phyloP scores from a whole-genome alignment of 139 green algal species.

The Yamagishiella unicocca region DNA sequence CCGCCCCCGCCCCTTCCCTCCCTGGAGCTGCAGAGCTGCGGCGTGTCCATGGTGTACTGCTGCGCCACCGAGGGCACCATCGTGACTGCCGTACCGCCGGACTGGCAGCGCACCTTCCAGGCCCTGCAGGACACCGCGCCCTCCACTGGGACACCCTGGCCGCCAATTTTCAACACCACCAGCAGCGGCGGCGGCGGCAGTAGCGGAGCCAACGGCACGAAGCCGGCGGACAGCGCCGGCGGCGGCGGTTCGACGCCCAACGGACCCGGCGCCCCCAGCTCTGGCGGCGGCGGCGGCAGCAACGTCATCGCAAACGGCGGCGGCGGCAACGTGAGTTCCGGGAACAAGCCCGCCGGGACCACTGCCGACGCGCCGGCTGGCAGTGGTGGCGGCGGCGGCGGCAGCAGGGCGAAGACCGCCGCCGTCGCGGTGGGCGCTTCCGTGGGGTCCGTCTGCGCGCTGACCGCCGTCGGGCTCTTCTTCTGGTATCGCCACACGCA shows the following conservation, averaged over 20 bases:
- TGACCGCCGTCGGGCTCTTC: background rate
- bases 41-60: slow-evolving; percentile 44
- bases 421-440: background rate
- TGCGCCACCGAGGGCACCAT: slow-evolving; percentile 48
- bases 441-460: background rate
- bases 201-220: too few species aligned
- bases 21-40: slow-evolving; percentile 30
- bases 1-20: background rate
- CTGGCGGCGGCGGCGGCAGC: background rate
- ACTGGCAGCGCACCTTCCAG: slow-evolving; percentile 55
- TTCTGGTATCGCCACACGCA: background rate
- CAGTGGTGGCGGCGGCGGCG: background rate
- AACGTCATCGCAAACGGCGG: background rate
- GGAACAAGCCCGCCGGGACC: too few species aligned
- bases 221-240: too few species aligned
- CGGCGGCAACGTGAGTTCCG: background rate
- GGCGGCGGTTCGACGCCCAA: too few species aligned
- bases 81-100: slow-evolving; percentile 47
- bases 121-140: background rate
- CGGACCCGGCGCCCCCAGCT: background rate
- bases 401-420: background rate
- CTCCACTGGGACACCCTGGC: background rate
- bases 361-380: too few species aligned
- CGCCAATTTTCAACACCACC: too few species aligned
- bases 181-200: too few species aligned